These are phyloP conservation scores for Paramyrothecium sp. DNA, from an alignment of 2,329 filamentous ascomycete genomes.

Conservation along the genomic window DNA sequence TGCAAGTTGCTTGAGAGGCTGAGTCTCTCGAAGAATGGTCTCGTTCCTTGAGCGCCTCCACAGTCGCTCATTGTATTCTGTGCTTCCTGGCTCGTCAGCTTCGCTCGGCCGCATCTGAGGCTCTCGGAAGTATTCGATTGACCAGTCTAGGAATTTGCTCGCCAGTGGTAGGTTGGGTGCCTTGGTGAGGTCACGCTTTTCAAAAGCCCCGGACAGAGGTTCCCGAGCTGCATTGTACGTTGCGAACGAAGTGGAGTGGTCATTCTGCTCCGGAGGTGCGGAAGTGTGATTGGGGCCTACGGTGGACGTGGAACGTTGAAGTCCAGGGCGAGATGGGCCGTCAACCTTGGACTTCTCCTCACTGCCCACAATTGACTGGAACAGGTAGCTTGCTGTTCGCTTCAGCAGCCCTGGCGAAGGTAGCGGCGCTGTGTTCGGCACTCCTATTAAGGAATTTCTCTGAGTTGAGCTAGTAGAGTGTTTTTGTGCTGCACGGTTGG, in stretches of 20 bases:
- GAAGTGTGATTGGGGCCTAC: constrained; percentile 38
- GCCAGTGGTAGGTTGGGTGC: constrained; percentile 69
- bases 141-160: constrained; percentile 91
- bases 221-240: constrained; percentile 74
- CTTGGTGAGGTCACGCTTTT: constrained; percentile 57
- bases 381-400: constrained; percentile 62
- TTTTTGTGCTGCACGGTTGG: constrained; percentile 45
- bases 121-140: constrained; percentile 95
- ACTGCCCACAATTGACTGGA: constrained; percentile 54
- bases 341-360: constrained; percentile 42
- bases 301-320: constrained; percentile 29
- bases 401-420: constrained; percentile 59
- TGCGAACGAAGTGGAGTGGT: constrained; percentile 63
- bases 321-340: constrained; percentile 23
- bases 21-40: constrained; percentile 85
- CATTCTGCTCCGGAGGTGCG: constrained; percentile 71
- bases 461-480: constrained; percentile 39
- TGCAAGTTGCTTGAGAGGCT: constrained; percentile 87
- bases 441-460: constrained; percentile 39
- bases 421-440: constrained; percentile 38
- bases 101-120: constrained; percentile 98
- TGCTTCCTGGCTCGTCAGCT: constrained; percentile 92
- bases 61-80: constrained; percentile 91
- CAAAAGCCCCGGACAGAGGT: constrained; percentile 76
- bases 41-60: constrained; percentile 95